These are phyloP conservation scores for Telopea speciosissima DNA, from an alignment of 177 flowering plant species.

Conservation along the genomic window DNA sequence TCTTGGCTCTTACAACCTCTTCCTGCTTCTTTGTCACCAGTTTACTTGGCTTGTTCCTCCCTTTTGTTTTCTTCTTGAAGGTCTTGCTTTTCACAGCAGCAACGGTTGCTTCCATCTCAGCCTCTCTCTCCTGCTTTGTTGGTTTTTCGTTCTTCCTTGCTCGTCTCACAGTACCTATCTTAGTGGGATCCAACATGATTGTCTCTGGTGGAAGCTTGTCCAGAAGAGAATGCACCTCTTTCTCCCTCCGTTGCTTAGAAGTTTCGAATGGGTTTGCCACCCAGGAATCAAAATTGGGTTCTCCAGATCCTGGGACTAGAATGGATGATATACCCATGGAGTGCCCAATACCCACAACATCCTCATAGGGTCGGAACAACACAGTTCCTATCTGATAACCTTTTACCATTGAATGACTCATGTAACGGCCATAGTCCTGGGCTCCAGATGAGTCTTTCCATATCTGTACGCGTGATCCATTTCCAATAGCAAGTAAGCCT, in stretches of 20 bases:
- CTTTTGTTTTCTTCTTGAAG: constrained; percentile 74
- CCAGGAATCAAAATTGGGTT: constrained; percentile 91
- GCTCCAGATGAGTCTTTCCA: constrained; percentile 47
- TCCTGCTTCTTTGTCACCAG: constrained; percentile 57
- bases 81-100: constrained; percentile 41
- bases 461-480: constrained; percentile 66
- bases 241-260: constrained; percentile 73
- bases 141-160: constrained; percentile 47
- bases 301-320: constrained; percentile 91
- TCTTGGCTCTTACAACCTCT: constrained; percentile 47
- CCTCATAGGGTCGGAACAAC: constrained; percentile 77
- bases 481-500: constrained; percentile 75
- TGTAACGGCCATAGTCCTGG: constrained; percentile 56
- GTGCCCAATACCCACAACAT: constrained; percentile 81
- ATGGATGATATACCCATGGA: constrained; percentile 85
- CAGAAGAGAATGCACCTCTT: constrained; percentile 70
- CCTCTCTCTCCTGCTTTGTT: constrained; percentile 50
- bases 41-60: constrained; percentile 73
- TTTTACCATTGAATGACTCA: constrained; percentile 76
- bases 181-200: constrained; percentile 79
- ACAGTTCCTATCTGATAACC: constrained; percentile 73
- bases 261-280: constrained; percentile 96
- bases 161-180: constrained; percentile 58
- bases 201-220: constrained; percentile 95
- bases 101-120: constrained; percentile 68